Percentiles rank a stretch among this genome's conserved stretches.
These are phyloP conservation scores for Klebsormidium nitens DNA, from an alignment of 139 green algal species.

Conservation along the genomic window DNA sequence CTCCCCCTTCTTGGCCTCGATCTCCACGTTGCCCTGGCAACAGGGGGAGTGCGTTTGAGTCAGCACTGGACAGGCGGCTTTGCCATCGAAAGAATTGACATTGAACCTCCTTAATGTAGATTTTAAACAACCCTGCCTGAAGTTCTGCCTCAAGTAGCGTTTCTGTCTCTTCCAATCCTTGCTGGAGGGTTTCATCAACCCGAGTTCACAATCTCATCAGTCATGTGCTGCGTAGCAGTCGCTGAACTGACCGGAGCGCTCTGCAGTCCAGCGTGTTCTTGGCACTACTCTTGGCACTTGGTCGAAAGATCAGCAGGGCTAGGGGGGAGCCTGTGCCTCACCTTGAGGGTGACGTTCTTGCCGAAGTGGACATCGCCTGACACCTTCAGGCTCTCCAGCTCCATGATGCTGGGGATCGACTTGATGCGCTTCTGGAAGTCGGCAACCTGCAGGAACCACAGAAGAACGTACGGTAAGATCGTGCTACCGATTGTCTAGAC, in stretches of 20 bases:
- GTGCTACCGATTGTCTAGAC: too few relatives aligned
- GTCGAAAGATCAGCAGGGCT: too few relatives aligned
- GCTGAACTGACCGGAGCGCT: too few relatives aligned
- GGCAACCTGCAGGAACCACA: slow-evolving; percentile 14
- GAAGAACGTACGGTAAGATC: too few relatives aligned
- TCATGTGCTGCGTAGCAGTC: too few relatives aligned
- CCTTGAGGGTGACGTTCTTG: slow-evolving; percentile 22
- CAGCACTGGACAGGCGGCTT: background rate
- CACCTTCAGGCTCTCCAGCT: slow-evolving; percentile 28
- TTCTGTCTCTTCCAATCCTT: too few relatives aligned
- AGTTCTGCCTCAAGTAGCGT: too few relatives aligned
- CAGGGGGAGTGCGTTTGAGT: background rate
- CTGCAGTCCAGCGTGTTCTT: too few relatives aligned
- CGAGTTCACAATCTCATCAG: too few relatives aligned
- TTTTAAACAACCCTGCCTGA: background rate
- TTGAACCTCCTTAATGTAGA: background rate
- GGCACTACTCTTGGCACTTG: too few relatives aligned
- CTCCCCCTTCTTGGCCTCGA: slow-evolving; percentile 19
- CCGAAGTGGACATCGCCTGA: slow-evolving; percentile 17
- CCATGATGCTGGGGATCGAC: slow-evolving; percentile 31
- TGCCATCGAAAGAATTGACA: background rate
- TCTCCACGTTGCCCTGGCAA: slow-evolving; percentile 24
- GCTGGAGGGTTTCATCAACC: too few relatives aligned
- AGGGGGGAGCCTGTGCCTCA: too few relatives aligned
- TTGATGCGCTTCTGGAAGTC: slow-evolving; percentile 23